phyloP scores from a whole-genome alignment of 2,329 filamentous ascomycete genomes.

The Pseudogymnoascus sp. region DNA sequence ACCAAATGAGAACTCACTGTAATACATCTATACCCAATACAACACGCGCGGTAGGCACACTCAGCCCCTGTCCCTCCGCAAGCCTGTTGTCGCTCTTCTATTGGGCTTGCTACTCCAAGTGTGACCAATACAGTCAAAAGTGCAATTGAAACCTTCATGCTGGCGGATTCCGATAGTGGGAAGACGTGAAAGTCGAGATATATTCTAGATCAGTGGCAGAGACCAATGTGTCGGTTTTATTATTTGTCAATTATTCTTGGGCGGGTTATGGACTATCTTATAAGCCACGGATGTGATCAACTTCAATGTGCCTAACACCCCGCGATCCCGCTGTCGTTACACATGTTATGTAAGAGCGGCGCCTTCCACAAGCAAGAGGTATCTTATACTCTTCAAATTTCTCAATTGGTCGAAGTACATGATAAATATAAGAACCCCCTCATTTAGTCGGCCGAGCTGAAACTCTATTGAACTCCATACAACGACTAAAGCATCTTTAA shows the following conservation, averaged over 20 bases:
- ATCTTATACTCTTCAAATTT: not conserved
- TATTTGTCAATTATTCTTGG: no score
- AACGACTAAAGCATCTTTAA: not conserved
- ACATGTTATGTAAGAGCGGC: not conserved
- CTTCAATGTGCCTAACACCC: not conserved
- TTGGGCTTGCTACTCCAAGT: not conserved
- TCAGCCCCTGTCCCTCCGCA: not conserved
- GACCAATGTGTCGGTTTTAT: not conserved
- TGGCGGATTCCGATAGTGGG: not conserved
- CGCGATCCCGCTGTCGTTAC: not conserved
- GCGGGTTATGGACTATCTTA: not conserved
- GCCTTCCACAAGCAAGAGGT: not conserved
- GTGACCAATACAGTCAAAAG: not conserved
- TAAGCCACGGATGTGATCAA: not conserved
- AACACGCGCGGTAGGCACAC: not conserved
- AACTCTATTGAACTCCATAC: no score
- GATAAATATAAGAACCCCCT: not conserved
- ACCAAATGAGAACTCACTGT: not conserved
- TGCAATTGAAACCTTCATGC: not conserved
- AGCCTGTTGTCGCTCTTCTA: not conserved
- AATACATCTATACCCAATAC: not conserved
- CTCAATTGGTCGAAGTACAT: not conserved
- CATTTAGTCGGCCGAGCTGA: not conserved
- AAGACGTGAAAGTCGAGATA: not conserved
- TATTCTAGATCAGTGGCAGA: not conserved